Evolutionary conservation across 805 yeast genomes (phyloP).

Genomic region (Starmerella roubikii): DNA sequence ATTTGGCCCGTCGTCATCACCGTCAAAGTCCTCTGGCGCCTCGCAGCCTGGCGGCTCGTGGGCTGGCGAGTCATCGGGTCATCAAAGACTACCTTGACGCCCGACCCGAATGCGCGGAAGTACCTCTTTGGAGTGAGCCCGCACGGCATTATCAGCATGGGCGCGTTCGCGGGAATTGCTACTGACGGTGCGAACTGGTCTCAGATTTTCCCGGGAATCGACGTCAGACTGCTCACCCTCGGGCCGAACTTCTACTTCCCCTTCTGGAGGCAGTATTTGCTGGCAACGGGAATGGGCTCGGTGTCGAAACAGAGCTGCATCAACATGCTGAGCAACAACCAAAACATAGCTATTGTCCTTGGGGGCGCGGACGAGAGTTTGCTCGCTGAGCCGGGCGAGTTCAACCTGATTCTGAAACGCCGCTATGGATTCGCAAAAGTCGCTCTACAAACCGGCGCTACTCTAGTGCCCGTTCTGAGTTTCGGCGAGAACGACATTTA

Average conservation of each 20-base stretch:
- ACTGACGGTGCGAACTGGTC: conserved; percentile 69
- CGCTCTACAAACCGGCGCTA: conserved; percentile 69
- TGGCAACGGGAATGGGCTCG: conserved; percentile 70
- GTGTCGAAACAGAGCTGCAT: conserved; percentile 65
- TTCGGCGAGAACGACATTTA: conserved; percentile 77
- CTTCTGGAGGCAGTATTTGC: conserved; percentile 72
- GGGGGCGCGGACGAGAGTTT: conserved; percentile 94
- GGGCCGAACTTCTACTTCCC: conserved; percentile 76
- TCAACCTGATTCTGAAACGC: conserved; percentile 57
- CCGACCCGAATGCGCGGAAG: conserved; percentile 25
- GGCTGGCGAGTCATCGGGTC: conserved; percentile 1
- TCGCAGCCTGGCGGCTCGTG: conserved; percentile 1
- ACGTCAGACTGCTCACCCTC: conserved; percentile 62
- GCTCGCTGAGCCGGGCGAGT: conserved; percentile 34
- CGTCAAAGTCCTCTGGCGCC: conserved; percentile 27
- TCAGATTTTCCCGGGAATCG: conserved; percentile 68
- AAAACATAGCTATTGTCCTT: conserved; percentile 75
- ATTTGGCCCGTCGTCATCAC: conserved; percentile 14
- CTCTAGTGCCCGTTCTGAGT: conserved; percentile 76
- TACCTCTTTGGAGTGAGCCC: conserved; percentile 93
- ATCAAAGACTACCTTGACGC: not conserved
- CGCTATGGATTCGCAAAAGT: conserved; percentile 81
- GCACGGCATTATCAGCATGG: conserved; percentile 89
- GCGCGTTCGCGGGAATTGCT: conserved; percentile 71
- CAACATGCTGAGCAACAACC: conserved; percentile 46